Evolutionary conservation across 2,329 filamentous ascomycete genomes (phyloP).

Genomic region (Ophiocordyceps polyrhachis-furcata): DNA sequence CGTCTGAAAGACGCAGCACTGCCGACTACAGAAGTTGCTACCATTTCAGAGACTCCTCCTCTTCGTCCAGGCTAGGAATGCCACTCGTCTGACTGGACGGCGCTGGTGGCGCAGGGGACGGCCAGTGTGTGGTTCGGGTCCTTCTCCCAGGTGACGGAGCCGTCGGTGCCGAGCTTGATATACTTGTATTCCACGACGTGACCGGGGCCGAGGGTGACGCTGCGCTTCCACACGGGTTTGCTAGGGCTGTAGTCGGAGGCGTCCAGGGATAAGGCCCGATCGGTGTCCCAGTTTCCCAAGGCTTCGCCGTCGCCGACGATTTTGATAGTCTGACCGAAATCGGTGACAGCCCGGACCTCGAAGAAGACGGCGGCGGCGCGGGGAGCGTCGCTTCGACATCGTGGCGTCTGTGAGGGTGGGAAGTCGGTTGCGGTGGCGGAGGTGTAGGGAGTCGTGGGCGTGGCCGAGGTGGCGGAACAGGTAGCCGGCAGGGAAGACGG

Average conservation of each 20-base stretch:
- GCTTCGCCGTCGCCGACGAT: constrained; percentile 38
- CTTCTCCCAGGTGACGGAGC: constrained; percentile 43
- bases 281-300: constrained; percentile 44
- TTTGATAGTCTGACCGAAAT: constrained; percentile 45
- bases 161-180: constrained; percentile 36
- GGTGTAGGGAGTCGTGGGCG: constrained; percentile 27
- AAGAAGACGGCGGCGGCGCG: constrained; percentile 45
- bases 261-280: constrained; percentile 33
- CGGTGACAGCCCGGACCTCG: constrained; percentile 35
- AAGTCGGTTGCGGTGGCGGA: constrained; percentile 27
- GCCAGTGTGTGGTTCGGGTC: constrained; percentile 30
- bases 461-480: constrained; percentile 27
- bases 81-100: constrained; percentile 12
- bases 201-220: constrained; percentile 35
- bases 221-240: constrained; percentile 43
- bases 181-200: constrained; percentile 48
- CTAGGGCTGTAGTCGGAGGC: constrained; percentile 37
- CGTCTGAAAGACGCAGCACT: too few relatives aligned
- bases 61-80: constrained; percentile 5
- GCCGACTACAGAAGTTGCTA: neutral
- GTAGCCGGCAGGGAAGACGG: constrained; percentile 27
- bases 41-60: neutral
- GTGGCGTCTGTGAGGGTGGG: constrained; percentile 28
- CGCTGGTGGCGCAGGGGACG: constrained; percentile 13
- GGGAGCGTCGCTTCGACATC: constrained; percentile 18